These are phyloP conservation scores for Oropetium thomaeum DNA, from an alignment of 176 grass and related monocot genomes.

Conservation along the genomic window DNA sequence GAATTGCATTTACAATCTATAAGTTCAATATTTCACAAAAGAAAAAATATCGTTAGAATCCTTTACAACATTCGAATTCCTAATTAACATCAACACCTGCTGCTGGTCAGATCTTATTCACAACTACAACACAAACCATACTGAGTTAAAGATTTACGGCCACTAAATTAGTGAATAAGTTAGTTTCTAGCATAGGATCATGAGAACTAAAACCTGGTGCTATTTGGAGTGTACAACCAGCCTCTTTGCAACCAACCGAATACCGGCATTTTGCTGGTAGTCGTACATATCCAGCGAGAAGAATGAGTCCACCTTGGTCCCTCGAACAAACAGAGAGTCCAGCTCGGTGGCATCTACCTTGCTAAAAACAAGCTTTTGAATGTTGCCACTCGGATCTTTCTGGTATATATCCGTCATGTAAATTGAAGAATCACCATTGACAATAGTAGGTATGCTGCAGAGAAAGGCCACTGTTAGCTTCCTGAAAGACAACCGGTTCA, in stretches of 20 bases:
- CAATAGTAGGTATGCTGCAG: slow-evolving; percentile 66
- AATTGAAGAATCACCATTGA: slow-evolving; percentile 23
- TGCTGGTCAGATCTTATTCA: slow-evolving; percentile 32
- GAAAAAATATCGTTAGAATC: not conserved
- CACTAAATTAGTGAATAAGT: slow-evolving; percentile 16
- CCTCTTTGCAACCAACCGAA: slow-evolving; percentile 65
- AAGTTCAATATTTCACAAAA: too few species aligned
- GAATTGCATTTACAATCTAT: too few species aligned
- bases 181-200: slow-evolving; percentile 35
- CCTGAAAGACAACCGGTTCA: not conserved
- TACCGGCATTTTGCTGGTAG: slow-evolving; percentile 75
- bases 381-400: slow-evolving; percentile 55
- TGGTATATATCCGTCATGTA: slow-evolving; percentile 79
- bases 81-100: slow-evolving; percentile 28
- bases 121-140: slow-evolving; percentile 24
- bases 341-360: slow-evolving; percentile 55
- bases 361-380: slow-evolving; percentile 71
- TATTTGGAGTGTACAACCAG: slow-evolving; percentile 59
- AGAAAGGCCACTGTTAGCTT: slow-evolving; percentile 10
- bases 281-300: slow-evolving; percentile 69
- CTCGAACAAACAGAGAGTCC: slow-evolving; percentile 50
- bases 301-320: slow-evolving; percentile 61
- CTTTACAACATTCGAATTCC: slow-evolving; percentile 2
- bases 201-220: slow-evolving; percentile 13
- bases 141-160: not conserved